phyloP scores from a whole-genome alignment of 345 rosid species.

The Populus simonii region DNA sequence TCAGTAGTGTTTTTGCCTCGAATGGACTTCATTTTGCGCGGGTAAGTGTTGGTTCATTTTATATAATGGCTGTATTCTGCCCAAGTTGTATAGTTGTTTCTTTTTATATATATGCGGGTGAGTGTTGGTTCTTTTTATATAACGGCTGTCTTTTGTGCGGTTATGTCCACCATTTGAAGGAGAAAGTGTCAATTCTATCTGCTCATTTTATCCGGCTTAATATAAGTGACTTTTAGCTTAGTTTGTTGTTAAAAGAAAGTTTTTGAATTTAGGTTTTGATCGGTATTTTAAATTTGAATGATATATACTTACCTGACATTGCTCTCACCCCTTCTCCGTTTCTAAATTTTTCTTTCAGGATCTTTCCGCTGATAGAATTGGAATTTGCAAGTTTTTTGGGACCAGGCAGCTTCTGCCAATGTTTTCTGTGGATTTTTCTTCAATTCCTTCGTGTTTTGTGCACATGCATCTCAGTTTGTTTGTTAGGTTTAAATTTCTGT shows the following conservation, averaged over 20 bases:
- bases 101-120: conserved; percentile 32
- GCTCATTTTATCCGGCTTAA: not conserved
- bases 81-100: not conserved
- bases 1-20: conserved; percentile 43
- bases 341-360: conserved; percentile 42
- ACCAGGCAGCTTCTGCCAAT: conserved; percentile 37
- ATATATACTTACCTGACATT: not conserved
- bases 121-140: conserved; percentile 10
- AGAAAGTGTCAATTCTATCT: too few relatives aligned
- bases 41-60: conserved; percentile 40
- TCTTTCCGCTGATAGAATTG: conserved; percentile 35
- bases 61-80: not conserved
- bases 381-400: conserved; percentile 64
- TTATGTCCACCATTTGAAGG: too few relatives aligned
- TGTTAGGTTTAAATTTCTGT: conserved; percentile 30
- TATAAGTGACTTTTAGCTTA: not conserved
- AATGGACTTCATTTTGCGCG: conserved; percentile 51
- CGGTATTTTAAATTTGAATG: not conserved
- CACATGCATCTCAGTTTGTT: conserved; percentile 41
- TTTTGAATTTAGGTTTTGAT: not conserved
- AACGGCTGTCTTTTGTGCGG: not conserved
- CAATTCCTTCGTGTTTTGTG: conserved; percentile 61
- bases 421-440: conserved; percentile 68
- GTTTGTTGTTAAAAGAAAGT: not conserved
- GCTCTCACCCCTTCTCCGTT: not conserved